Conservation (phyloP, 345 rosid species). For the Hibiscus mutabilis region DNA sequence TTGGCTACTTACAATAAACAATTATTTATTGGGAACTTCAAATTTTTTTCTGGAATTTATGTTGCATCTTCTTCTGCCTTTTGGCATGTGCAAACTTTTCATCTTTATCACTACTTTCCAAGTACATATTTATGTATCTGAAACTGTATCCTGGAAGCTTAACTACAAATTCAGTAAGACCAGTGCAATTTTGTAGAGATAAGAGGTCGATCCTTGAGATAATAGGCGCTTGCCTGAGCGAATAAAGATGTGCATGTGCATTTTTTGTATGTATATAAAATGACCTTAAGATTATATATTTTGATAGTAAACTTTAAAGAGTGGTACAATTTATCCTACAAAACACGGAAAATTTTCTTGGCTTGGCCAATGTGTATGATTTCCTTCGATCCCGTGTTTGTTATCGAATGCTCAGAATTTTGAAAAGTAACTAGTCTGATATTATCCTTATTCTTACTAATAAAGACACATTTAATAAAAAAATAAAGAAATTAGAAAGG, state of each 20-base stretch:
- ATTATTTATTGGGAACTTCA: not conserved
- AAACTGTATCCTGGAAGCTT: not conserved
- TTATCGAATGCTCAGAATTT: not conserved
- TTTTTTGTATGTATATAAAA: not conserved
- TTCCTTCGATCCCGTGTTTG: not conserved
- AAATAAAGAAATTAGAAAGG: too few species aligned
- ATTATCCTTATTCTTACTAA: not conserved
- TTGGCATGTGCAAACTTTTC: not conserved
- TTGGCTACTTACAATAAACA: not conserved
- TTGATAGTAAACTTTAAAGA: not conserved
- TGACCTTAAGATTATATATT: not conserved
- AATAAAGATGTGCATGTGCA: not conserved
- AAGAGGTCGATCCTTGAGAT: not conserved
- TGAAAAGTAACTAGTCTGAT: not conserved
- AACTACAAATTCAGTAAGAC: not conserved
- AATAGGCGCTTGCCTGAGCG: not conserved
- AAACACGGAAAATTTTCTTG: not conserved
- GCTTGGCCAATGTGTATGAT: not conserved
- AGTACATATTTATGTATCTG: not conserved
- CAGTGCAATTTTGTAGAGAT: not conserved
- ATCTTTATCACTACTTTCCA: not conserved
- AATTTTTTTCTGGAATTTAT: not conserved
- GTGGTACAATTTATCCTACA: not conserved
- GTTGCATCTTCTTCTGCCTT: not conserved
- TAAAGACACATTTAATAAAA: too few species aligned